Percentiles rank a stretch among this genome's conserved stretches.
These are phyloP conservation scores for Colletotrichum higginsianum DNA, from an alignment of 2,329 filamentous ascomycete species.

Conservation along the genomic window DNA sequence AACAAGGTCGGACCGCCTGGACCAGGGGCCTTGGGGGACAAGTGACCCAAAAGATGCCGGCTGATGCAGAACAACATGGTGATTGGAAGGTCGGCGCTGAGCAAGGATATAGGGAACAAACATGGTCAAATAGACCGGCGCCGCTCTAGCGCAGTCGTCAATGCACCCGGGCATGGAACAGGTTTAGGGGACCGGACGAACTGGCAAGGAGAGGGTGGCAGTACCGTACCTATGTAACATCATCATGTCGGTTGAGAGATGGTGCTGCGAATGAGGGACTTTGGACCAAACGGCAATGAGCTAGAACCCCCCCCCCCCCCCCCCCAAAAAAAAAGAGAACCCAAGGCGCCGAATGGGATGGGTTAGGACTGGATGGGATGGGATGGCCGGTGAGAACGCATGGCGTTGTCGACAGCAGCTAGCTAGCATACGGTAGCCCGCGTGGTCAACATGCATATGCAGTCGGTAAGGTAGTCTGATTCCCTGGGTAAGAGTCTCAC, in stretches of 20 bases:
- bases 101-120: neutral
- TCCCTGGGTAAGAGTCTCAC: neutral
- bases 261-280: conserved; percentile 2
- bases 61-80: neutral
- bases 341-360: neutral
- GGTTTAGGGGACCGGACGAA: conserved; percentile 20
- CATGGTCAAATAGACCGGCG: conserved; percentile 10
- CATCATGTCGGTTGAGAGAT: neutral
- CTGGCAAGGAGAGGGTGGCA: neutral
- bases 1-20: neutral
- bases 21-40: neutral
- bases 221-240: neutral
- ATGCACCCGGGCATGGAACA: conserved; percentile 24
- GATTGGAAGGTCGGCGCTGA: conserved; percentile 15
- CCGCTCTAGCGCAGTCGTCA: conserved; percentile 22
- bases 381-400: conserved; percentile 22
- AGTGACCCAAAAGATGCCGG: neutral
- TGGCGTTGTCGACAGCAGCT: conserved; percentile 1
- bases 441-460: conserved; percentile 17
- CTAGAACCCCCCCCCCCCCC: neutral
- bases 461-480: neutral
- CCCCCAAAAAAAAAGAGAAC: neutral
- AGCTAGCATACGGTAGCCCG: neutral
- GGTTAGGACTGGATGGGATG: neutral
- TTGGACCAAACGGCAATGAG: neutral